phyloP scores from a whole-genome alignment of 768 basidiomycete genomes.

The Tylopilus rubrobrunneus region DNA sequence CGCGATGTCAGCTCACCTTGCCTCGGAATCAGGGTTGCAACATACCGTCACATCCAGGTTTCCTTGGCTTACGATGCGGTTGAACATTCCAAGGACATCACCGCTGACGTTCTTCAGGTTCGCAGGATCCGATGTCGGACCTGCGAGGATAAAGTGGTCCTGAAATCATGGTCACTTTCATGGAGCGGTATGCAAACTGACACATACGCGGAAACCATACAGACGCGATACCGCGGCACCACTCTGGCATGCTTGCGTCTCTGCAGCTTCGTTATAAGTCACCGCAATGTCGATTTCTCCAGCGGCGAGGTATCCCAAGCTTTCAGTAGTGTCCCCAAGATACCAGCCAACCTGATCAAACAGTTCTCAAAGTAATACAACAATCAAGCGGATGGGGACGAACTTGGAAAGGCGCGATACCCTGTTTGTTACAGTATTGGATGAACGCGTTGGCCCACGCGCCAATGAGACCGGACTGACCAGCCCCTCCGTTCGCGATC shows the following conservation, averaged over 20 bases:
- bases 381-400: conserved; percentile 27
- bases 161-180: conserved; percentile 11
- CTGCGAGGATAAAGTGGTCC: conserved; percentile 52
- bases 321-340: conserved; percentile 53
- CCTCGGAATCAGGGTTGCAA: neutral
- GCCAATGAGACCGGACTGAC: conserved; percentile 47
- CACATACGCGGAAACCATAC: conserved; percentile 46
- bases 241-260: conserved; percentile 32
- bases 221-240: conserved; percentile 32
- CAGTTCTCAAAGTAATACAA: neutral
- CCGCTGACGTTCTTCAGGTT: conserved; percentile 30
- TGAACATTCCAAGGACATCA: conserved; percentile 41
- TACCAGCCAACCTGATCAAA: conserved; percentile 49
- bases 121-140: conserved; percentile 46
- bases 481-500: conserved; percentile 47
- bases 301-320: conserved; percentile 38
- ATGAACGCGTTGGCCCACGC: conserved; percentile 50
- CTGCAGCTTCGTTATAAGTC: conserved; percentile 52
- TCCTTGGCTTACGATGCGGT: conserved; percentile 42
- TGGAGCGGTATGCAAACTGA: neutral
- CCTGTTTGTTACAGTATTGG: conserved; percentile 15
- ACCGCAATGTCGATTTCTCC: conserved; percentile 47
- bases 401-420: conserved; percentile 28
- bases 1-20: neutral
- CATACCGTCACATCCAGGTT: conserved; percentile 40